These are phyloP conservation scores for Podosphaera xanthii DNA, from an alignment of 2,329 filamentous ascomycete species.

Conservation along the genomic window DNA sequence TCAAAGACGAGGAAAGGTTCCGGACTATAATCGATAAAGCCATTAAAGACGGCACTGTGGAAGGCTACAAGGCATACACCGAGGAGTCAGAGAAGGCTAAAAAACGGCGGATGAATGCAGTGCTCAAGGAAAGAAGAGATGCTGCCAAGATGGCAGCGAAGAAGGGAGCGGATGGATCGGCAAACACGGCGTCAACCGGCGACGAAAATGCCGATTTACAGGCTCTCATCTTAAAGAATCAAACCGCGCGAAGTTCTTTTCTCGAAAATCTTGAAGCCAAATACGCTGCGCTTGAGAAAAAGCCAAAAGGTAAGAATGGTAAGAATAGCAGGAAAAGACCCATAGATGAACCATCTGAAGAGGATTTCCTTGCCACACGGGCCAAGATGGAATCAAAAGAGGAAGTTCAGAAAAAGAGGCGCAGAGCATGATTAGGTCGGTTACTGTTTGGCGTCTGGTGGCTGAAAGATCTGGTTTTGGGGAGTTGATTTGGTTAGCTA, in stretches of 20 bases:
- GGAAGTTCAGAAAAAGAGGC: conserved; percentile 5
- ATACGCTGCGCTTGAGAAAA: conserved; percentile 29
- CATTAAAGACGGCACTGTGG: conserved; percentile 45
- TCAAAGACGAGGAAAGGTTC: conserved; percentile 73
- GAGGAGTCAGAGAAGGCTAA: conserved; percentile 47
- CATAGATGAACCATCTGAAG: conserved; percentile 39
- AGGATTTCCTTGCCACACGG: conserved; percentile 35
- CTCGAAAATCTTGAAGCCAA: conserved; percentile 57
- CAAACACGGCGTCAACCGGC: conserved; percentile 22
- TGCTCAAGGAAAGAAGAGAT: conserved; percentile 51
- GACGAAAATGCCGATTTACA: conserved; percentile 31
- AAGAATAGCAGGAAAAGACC: conserved; percentile 32
- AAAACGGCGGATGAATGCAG: conserved; percentile 33
- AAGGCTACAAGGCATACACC: conserved; percentile 43
- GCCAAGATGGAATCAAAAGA: conserved; percentile 16
- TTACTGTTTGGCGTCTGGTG: conserved; percentile 4
- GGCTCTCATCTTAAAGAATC: conserved; percentile 52
- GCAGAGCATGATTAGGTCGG: background rate
- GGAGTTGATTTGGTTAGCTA: background rate
- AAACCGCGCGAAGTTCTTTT: conserved; percentile 41
- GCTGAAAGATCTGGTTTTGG: conserved; percentile 8
- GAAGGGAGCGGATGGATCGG: conserved; percentile 47
- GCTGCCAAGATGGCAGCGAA: conserved; percentile 35
- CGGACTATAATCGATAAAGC: conserved; percentile 59
- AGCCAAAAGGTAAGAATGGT: conserved; percentile 24